phyloP scores from a whole-genome alignment of 1,139 yeast genomes.

The Zygoascus sp. region DNA sequence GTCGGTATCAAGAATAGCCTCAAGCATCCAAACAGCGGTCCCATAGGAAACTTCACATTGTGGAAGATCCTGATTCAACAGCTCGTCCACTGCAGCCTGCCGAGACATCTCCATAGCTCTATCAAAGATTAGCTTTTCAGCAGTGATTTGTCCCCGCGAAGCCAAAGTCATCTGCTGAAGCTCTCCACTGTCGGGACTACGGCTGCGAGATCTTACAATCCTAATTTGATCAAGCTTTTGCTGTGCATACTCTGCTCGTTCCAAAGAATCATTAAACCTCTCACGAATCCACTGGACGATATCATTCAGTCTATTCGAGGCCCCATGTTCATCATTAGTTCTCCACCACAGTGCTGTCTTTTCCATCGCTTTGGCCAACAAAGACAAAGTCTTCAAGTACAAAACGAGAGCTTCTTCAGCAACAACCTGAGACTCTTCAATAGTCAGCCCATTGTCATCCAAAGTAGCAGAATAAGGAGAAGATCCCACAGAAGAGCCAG shows the following conservation, averaged over 20 bases:
- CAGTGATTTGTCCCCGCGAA: slow-evolving; percentile 40
- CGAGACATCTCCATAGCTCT: slow-evolving; percentile 90
- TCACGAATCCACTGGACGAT: slow-evolving; percentile 92
- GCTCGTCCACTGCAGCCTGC: slow-evolving; percentile 83
- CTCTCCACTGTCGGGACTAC: background rate
- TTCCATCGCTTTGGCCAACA: slow-evolving; percentile 81
- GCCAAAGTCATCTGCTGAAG: background rate
- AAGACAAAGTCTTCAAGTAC: slow-evolving; percentile 75
- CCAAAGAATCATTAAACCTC: slow-evolving; percentile 81
- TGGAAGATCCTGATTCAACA: slow-evolving; percentile 66
- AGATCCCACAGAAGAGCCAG: background rate
- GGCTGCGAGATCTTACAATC: slow-evolving; percentile 2
- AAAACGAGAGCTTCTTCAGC: slow-evolving; percentile 83
- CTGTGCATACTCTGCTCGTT: slow-evolving; percentile 76
- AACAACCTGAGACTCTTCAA: slow-evolving; percentile 54
- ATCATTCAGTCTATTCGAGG: slow-evolving; percentile 56
- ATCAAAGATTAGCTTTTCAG: slow-evolving; percentile 84
- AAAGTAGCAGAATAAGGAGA: slow-evolving; percentile 30
- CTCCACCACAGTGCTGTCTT: slow-evolving; percentile 89
- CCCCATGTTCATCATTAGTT: slow-evolving; percentile 39
- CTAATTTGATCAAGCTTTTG: slow-evolving; percentile 29
- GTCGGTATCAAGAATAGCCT: slow-evolving; percentile 60
- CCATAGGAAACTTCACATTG: slow-evolving; percentile 88
- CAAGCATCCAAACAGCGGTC: slow-evolving; percentile 93
- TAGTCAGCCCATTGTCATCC: slow-evolving; percentile 48